Evolutionary conservation across 805 yeast species (phyloP), one percentile per base, ranked within the genome.

Genomic region (Kuraishia cidri): DNA sequence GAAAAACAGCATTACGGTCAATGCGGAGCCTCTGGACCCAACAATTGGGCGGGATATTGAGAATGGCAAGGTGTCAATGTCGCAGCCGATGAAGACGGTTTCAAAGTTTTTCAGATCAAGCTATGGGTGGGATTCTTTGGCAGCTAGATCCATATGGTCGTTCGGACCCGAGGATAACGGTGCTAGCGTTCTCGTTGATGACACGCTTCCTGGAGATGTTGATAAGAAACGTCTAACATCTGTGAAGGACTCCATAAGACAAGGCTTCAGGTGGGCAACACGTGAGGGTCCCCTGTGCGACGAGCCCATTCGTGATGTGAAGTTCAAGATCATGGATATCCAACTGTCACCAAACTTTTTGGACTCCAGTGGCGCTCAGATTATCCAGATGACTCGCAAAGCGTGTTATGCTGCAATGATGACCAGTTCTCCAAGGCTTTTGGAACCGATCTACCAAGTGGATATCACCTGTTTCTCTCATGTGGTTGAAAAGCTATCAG

Each of bases 271-370:
- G 44, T 83, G 95, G 92, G 79, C 81, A 3, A 64, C 72, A 0
- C 64, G 74, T 35, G 95, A 84, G 45, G 98, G 98, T 0, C 98
- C 99, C 0, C 60, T 92, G n/a, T 76, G 94, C 39, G 95, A 82
- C 38, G 96, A 86, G 48, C 79, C 83, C 0, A 64, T 92, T 5
- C 59, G 83, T 33, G 70, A 77, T 34, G 73, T 79, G 5, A 75
- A 72, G 40, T 86, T 92, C 54, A 73, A 75, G 35, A 65, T 92
- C 26, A 62, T 85, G 30, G 84, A 78, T 36, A 71, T 74, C 1
- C 57, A 60, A 0, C 46, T 82, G 3, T 66, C 79, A 5, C 54
- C 62, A 0, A 66, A 69, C 19, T 58, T 63, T 4, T 43, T 65
- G 2, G 72, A 67, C 26, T 56, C 78, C 26, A 69, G 72, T 18